These are phyloP conservation scores for Nakaseomyces delphensis DNA, from an alignment of 1,139 yeast genomes.

Conservation along the genomic window DNA sequence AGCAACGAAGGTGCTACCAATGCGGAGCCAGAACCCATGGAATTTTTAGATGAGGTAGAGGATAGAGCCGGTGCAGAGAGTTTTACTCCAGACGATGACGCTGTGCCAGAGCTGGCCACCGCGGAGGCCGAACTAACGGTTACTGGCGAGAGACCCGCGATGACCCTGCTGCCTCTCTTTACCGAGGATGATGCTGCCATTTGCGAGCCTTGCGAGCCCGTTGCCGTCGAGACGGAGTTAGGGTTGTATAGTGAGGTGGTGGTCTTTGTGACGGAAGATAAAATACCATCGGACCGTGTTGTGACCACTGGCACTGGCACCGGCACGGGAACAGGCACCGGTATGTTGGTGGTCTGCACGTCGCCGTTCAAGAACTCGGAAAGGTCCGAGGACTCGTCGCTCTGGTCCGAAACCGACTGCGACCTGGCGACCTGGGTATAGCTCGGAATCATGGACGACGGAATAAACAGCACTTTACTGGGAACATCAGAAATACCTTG, in stretches of 20 bases:
- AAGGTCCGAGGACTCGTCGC: conserved; percentile 2
- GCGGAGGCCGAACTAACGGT: neutral
- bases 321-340: neutral
- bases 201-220: neutral
- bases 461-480: conserved; percentile 1
- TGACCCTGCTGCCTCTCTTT: neutral
- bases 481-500: conserved; percentile 3
- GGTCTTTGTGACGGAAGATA: neutral
- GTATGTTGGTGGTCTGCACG: neutral
- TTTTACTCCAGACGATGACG: neutral
- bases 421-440: neutral
- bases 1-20: neutral
- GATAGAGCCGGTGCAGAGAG: neutral
- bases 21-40: neutral
- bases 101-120: neutral
- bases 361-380: conserved; percentile 4
- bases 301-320: no score
- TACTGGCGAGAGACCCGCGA: conserved; percentile 2
- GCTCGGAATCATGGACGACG: conserved; percentile 5
- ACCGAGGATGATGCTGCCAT: neutral
- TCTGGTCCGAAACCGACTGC: neutral
- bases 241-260: neutral
- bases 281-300: neutral
- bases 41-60: neutral
- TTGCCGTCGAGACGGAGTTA: neutral